phyloP scores from a whole-genome alignment of 352 stramenopile species.

The Globisporangium canariense region DNA sequence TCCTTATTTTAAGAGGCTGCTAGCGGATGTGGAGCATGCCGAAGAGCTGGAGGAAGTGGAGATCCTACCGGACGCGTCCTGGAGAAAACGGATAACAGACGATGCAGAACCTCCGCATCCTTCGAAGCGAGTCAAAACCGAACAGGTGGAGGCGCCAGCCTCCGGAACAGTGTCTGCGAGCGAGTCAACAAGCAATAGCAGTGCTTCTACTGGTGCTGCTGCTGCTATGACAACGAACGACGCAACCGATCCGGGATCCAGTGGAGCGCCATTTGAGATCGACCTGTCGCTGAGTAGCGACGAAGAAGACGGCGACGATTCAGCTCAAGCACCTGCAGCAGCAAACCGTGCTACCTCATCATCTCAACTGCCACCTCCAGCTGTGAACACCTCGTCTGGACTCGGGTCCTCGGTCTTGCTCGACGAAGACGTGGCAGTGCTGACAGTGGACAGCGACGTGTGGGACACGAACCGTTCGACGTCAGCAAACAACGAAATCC shows the following conservation, averaged over 20 bases:
- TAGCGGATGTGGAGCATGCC: conserved; percentile 73
- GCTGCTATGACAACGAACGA: conserved; percentile 9
- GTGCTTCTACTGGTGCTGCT: conserved; percentile 11
- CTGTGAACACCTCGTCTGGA: conserved; percentile 6
- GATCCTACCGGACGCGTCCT: conserved; percentile 84
- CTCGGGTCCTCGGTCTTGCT: conserved; percentile 30
- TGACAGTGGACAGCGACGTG: conserved; percentile 62
- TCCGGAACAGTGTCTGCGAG: neutral
- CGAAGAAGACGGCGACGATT: conserved; percentile 50
- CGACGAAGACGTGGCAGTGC: conserved; percentile 58
- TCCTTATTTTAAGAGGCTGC: conserved; percentile 88
- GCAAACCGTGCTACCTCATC: conserved; percentile 10
- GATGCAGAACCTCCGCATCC: conserved; percentile 34
- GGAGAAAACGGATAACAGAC: conserved; percentile 58
- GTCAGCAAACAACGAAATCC: conserved; percentile 24
- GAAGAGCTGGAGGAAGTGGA: conserved; percentile 90
- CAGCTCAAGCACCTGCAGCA: neutral
- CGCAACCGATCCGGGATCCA: conserved; percentile 22
- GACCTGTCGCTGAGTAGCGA: conserved; percentile 67
- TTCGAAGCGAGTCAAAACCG: conserved; percentile 59
- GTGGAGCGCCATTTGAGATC: conserved; percentile 57
- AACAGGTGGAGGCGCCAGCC: conserved; percentile 22
- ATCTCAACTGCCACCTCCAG: conserved; percentile 6
- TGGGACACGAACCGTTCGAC: conserved; percentile 44
- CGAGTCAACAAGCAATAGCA: neutral